Percentiles rank a stretch among this genome's conserved stretches.
phyloP scores from a whole-genome alignment of 108 stramenopile species.

The Seminavis robusta region DNA sequence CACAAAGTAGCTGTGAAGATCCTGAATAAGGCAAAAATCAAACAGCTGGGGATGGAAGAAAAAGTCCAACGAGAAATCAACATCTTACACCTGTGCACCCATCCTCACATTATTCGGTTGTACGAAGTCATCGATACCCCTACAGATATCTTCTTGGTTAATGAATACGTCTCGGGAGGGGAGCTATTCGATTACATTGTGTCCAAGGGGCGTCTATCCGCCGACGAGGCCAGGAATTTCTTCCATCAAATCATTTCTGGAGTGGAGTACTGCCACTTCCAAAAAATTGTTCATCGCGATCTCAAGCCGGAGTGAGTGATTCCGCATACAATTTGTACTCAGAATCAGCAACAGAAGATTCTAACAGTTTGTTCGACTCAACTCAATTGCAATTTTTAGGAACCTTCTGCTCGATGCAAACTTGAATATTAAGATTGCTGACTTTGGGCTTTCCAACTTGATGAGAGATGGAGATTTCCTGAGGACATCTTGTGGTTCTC shows the following conservation, averaged over 20 bases:
- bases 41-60: constrained; percentile 98
- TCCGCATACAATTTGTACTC: no score
- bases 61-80: constrained; percentile 99
- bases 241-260: constrained; percentile 99
- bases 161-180: constrained; percentile 98
- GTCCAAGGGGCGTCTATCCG: constrained; percentile 89
- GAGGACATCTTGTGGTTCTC: constrained; percentile 95
- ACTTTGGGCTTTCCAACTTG: constrained; percentile 97
- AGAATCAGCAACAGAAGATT: no score
- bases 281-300: constrained; percentile 98
- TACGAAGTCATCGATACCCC: constrained; percentile 98
- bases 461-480: constrained; percentile 99
- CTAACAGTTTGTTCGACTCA: no score
- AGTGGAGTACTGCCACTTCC: constrained; percentile 99
- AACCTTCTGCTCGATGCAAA: constrained; percentile 92
- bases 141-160: constrained; percentile 98
- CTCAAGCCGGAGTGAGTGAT: no score
- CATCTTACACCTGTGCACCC: constrained; percentile 96
- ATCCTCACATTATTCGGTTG: constrained; percentile 98
- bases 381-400: no score
- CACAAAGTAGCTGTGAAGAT: constrained; percentile 99
- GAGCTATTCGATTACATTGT: constrained; percentile 99
- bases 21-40: constrained; percentile 97
- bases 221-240: constrained; percentile 96
- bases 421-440: constrained; percentile 98